Evolutionary conservation across 208 protist species (phyloP).

Genomic region (Phytomonas francai): DNA sequence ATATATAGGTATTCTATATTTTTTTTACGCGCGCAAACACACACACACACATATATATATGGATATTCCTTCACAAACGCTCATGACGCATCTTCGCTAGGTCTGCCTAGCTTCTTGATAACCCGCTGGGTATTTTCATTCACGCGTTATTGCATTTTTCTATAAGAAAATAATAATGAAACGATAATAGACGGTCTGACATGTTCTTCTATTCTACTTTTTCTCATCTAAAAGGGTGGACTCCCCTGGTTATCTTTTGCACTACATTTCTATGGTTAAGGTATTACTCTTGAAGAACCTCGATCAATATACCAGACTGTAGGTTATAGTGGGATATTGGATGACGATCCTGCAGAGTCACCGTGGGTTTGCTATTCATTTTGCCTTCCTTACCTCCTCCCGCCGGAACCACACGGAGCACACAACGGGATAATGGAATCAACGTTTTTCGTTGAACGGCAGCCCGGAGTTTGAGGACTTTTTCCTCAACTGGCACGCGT

Average conservation of each 20-base stretch:
- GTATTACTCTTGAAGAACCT: conserved; percentile 62
- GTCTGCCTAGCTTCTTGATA: not conserved
- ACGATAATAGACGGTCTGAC: not conserved
- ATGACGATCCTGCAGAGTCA: conserved; percentile 65
- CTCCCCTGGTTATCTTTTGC: not conserved
- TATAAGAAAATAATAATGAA: not conserved
- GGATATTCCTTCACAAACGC: not conserved
- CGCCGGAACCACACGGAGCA: conserved; percentile 22
- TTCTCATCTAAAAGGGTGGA: not conserved
- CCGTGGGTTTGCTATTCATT: not conserved
- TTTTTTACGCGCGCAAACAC: not conserved
- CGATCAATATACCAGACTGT: conserved; percentile 52
- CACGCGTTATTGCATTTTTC: not conserved
- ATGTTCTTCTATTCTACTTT: no score
- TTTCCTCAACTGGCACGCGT: conserved; percentile 45
- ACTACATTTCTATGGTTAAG: not conserved
- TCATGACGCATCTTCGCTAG: not conserved
- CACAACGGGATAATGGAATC: conserved; percentile 79
- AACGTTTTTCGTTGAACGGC: conserved; percentile 70
- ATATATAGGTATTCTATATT: conserved; percentile 2
- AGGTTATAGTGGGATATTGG: conserved; percentile 64
- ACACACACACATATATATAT: not conserved
- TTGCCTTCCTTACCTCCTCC: conserved; percentile 6
- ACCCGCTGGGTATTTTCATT: not conserved
- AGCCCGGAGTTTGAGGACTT: conserved; percentile 67